Evolutionary conservation across 2,329 filamentous ascomycete species (phyloP).

Genomic region (Arachnomyces sp.): DNA sequence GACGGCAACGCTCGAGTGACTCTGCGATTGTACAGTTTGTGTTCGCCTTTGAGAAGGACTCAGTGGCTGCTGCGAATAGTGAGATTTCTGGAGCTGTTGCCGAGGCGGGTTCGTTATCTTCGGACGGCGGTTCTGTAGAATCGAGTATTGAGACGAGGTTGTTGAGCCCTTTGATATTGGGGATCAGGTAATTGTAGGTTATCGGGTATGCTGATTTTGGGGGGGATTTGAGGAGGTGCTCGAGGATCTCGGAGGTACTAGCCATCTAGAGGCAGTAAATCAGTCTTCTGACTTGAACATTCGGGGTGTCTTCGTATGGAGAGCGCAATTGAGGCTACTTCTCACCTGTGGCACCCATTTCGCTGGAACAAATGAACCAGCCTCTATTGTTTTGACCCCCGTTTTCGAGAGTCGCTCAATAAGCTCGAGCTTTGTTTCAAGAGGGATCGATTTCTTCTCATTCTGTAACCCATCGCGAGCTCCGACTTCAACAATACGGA

Average conservation of each 20-base stretch:
- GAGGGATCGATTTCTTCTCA: slow-evolving; percentile 41
- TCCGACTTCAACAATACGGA: slow-evolving; percentile 47
- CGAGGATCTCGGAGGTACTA: slow-evolving; percentile 53
- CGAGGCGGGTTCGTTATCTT: slow-evolving; percentile 19
- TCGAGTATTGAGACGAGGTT: slow-evolving; percentile 49
- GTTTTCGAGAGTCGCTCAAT: slow-evolving; percentile 40
- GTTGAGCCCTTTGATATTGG: slow-evolving; percentile 54
- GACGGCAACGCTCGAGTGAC: slow-evolving; percentile 50
- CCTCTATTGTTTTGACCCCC: slow-evolving; percentile 44
- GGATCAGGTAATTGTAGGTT: slow-evolving; percentile 58
- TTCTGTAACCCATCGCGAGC: slow-evolving; percentile 48
- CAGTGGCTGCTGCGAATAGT: slow-evolving; percentile 57
- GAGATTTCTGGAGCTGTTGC: slow-evolving; percentile 47
- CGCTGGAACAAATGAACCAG: slow-evolving; percentile 45
- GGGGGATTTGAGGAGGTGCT: slow-evolving; percentile 43
- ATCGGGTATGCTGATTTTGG: slow-evolving; percentile 45
- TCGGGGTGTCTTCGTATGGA: slow-evolving; percentile 4
- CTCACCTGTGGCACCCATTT: slow-evolving; percentile 48
- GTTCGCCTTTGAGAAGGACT: slow-evolving; percentile 56
- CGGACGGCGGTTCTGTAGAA: slow-evolving; percentile 24
- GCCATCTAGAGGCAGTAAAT: slow-evolving; percentile 45
- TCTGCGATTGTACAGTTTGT: slow-evolving; percentile 58
- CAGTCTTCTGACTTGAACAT: not conserved
- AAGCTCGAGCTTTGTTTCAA: slow-evolving; percentile 42
- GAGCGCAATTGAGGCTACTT: not conserved